These are phyloP conservation scores for Eremothecium sinecaudum DNA, from an alignment of 1,139 yeast species.

Conservation along the genomic window DNA sequence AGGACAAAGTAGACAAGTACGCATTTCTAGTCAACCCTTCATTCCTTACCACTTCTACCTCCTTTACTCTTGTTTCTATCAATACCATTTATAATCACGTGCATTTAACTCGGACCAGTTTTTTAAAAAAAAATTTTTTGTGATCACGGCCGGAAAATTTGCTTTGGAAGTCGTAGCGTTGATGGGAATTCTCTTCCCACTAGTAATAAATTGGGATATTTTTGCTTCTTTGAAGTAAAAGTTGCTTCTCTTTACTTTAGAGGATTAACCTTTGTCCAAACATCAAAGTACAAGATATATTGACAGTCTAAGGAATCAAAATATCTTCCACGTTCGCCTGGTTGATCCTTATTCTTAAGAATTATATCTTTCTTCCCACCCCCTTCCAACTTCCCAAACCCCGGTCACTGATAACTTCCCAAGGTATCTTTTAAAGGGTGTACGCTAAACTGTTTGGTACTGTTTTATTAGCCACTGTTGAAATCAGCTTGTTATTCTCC, in stretches of 20 bases:
- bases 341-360: slow-evolving; percentile 5
- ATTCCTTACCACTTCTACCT: neutral
- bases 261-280: slow-evolving; percentile 3
- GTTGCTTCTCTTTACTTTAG: neutral
- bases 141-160: slow-evolving; percentile 1
- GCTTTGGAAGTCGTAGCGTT: slow-evolving; percentile 3
- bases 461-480: too few relatives aligned
- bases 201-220: slow-evolving; percentile 1
- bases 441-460: neutral
- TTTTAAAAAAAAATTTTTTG: slow-evolving; percentile 3
- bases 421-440: neutral
- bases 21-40: neutral
- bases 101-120: too few relatives aligned
- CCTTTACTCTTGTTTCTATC: too few relatives aligned
- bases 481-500: too few relatives aligned
- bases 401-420: slow-evolving; percentile 1
- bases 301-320: slow-evolving; percentile 3
- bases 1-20: slow-evolving; percentile 6
- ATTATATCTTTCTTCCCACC: slow-evolving; percentile 2
- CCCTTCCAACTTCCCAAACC: slow-evolving; percentile 3
- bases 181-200: slow-evolving; percentile 2
- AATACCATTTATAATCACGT: slow-evolving; percentile 1
- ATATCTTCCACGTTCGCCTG: neutral
- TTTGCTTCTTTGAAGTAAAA: neutral
- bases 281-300: slow-evolving; percentile 4